Conservation (phyloP, 768 basidiomycete genomes). For the Termitomyces sp. region DNA sequence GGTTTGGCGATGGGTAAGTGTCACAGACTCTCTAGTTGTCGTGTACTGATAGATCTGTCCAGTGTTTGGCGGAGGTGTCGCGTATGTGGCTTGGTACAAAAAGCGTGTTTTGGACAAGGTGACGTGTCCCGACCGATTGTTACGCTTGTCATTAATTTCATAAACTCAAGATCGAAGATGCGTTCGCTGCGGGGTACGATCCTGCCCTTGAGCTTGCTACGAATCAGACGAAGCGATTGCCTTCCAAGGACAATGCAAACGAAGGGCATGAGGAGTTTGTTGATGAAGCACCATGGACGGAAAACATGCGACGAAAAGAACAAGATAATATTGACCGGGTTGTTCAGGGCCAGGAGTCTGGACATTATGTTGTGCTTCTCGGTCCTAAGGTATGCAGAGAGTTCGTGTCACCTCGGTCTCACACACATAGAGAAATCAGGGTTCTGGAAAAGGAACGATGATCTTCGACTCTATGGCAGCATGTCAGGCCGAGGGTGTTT, state of each 20-base stretch:
- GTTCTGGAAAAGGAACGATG: slow-evolving; percentile 82
- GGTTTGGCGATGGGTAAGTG: slow-evolving; percentile 54
- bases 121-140: neutral
- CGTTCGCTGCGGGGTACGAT: slow-evolving; percentile 77
- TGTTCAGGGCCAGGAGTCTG: slow-evolving; percentile 64
- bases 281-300: slow-evolving; percentile 40
- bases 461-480: slow-evolving; percentile 76
- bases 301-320: slow-evolving; percentile 66
- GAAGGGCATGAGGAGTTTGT: slow-evolving; percentile 27
- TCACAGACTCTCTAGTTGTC: neutral
- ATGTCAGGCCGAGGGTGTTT: slow-evolving; percentile 63
- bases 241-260: slow-evolving; percentile 21
- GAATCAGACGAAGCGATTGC: slow-evolving; percentile 27
- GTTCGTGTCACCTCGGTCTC: slow-evolving; percentile 5
- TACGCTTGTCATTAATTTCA: neutral
- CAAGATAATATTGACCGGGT: slow-evolving; percentile 75
- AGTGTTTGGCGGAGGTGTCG: slow-evolving; percentile 69
- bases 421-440: slow-evolving; percentile 29
- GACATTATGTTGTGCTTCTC: slow-evolving; percentile 71
- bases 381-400: slow-evolving; percentile 59
- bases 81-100: slow-evolving; percentile 79
- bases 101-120: slow-evolving; percentile 77
- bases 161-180: slow-evolving; percentile 58
- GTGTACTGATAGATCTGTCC: slow-evolving; percentile 2
- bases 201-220: slow-evolving; percentile 72